phyloP scores from a whole-genome alignment of 225 moss, liverwort and hornwort species.

The Physcomitrium patens region DNA sequence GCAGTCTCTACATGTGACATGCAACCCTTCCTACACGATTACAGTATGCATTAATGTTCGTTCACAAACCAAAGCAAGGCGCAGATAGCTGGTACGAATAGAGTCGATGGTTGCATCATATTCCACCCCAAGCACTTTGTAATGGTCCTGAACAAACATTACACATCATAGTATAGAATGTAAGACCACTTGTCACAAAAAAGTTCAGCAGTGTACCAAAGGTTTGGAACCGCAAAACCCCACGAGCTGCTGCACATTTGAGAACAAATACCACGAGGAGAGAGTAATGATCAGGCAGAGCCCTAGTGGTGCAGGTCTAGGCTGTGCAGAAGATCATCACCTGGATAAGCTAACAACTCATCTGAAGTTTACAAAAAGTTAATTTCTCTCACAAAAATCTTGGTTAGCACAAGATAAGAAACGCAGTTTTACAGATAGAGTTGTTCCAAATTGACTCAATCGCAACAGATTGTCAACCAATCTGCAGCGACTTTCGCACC shows the following conservation, averaged over 20 bases:
- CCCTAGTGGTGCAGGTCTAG: conserved; percentile 1
- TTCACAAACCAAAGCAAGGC: conserved; percentile 88
- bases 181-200: not conserved
- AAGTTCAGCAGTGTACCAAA: conserved; percentile 4
- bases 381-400: not conserved
- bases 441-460: not conserved
- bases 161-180: not conserved
- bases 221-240: conserved; percentile 4
- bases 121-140: conserved; percentile 89
- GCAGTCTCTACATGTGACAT: conserved; percentile 1
- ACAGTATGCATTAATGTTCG: not conserved
- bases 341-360: not conserved
- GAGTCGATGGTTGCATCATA: conserved; percentile 91
- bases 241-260: not conserved
- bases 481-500: conserved; percentile 6
- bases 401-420: not conserved
- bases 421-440: not conserved
- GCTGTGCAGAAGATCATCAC: not conserved
- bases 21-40: conserved; percentile 3
- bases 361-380: not conserved
- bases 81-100: conserved; percentile 90
- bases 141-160: conserved; percentile 64
- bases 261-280: not conserved
- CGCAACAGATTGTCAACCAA: not conserved
- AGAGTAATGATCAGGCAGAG: not conserved